Evolutionary conservation across 768 basidiomycete species (phyloP).

Genomic region (Amanita muscaria): DNA sequence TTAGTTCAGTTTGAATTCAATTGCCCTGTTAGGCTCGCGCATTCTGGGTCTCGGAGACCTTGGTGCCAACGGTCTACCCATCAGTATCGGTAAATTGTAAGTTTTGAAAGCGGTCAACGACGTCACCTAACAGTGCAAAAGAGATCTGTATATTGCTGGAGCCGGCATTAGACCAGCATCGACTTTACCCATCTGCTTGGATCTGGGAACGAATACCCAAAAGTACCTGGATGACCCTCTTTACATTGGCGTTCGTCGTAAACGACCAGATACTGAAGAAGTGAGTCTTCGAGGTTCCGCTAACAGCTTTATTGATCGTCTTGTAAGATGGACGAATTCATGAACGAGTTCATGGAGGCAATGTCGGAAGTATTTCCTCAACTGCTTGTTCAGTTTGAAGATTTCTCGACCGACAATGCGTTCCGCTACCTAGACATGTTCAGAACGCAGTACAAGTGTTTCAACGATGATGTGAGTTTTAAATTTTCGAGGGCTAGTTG

Average conservation of each 20-base stretch:
- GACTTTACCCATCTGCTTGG: constrained; percentile 59
- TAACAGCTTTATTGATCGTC: neutral
- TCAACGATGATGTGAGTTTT: constrained; percentile 65
- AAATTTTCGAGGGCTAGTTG: neutral
- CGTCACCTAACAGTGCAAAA: constrained; percentile 13
- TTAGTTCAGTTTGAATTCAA: constrained; percentile 10
- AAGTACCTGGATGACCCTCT: constrained; percentile 61
- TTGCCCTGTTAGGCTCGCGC: constrained; percentile 38
- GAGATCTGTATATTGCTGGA: constrained; percentile 62
- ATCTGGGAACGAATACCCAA: constrained; percentile 71
- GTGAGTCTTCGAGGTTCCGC: constrained; percentile 16
- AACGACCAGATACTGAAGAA: constrained; percentile 36
- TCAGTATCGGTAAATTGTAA: constrained; percentile 67
- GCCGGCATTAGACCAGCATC: constrained; percentile 53
- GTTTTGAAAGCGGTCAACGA: constrained; percentile 14
- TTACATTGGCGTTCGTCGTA: constrained; percentile 62
- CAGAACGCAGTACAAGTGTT: constrained; percentile 47
- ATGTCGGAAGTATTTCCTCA: constrained; percentile 58
- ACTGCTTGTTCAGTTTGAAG: constrained; percentile 65
- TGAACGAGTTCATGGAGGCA: constrained; percentile 69
- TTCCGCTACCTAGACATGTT: constrained; percentile 65
- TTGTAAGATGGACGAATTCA: constrained; percentile 57
- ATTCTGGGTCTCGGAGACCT: constrained; percentile 61
- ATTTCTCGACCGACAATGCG: constrained; percentile 74
- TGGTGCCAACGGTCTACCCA: constrained; percentile 43